These are phyloP conservation scores for Bryoerythrophyllum caledonicum DNA, from an alignment of 225 moss, liverwort and hornwort species.

Conservation along the genomic window DNA sequence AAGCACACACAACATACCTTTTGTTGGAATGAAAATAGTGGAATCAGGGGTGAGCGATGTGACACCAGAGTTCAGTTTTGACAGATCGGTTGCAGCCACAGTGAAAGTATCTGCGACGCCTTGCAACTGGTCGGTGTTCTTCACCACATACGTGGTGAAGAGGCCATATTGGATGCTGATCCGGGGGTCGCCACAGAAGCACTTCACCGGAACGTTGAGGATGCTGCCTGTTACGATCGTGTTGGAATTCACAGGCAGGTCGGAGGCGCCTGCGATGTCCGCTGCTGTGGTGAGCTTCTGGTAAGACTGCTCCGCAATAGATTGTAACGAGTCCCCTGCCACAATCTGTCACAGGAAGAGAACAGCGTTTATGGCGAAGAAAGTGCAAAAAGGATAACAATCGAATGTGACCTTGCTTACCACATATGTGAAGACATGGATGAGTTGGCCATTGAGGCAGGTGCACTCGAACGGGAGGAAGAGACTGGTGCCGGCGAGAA, in stretches of 20 bases:
- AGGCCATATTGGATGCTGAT: slow-evolving; percentile 65
- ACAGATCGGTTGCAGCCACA: slow-evolving; percentile 28
- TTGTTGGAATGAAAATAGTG: slow-evolving; percentile 68
- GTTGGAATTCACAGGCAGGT: slow-evolving; percentile 4
- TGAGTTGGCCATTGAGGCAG: slow-evolving; percentile 41
- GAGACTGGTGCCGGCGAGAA: slow-evolving; percentile 26
- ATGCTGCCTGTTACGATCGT: neutral
- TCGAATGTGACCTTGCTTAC: slow-evolving; percentile 13
- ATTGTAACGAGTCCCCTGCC: slow-evolving; percentile 20
- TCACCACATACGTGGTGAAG: slow-evolving; percentile 73
- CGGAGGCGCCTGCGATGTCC: slow-evolving; percentile 20
- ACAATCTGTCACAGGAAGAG: slow-evolving; percentile 35
- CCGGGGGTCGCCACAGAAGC: slow-evolving; percentile 73
- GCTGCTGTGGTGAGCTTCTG: slow-evolving; percentile 40
- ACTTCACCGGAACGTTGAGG: slow-evolving; percentile 66
- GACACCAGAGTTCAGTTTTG: slow-evolving; percentile 49
- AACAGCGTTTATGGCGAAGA: no score
- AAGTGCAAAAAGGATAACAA: no score
- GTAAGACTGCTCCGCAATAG: slow-evolving; percentile 37
- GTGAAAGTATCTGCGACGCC: slow-evolving; percentile 46
- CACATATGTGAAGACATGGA: slow-evolving; percentile 33
- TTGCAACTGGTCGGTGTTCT: slow-evolving; percentile 31
- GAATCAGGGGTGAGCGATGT: slow-evolving; percentile 24
- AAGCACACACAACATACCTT: slow-evolving; percentile 38
- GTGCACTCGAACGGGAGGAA: slow-evolving; percentile 45